These are phyloP conservation scores for Cephaloascus fragrans DNA, from an alignment of 805 yeast genomes.

Conservation along the genomic window DNA sequence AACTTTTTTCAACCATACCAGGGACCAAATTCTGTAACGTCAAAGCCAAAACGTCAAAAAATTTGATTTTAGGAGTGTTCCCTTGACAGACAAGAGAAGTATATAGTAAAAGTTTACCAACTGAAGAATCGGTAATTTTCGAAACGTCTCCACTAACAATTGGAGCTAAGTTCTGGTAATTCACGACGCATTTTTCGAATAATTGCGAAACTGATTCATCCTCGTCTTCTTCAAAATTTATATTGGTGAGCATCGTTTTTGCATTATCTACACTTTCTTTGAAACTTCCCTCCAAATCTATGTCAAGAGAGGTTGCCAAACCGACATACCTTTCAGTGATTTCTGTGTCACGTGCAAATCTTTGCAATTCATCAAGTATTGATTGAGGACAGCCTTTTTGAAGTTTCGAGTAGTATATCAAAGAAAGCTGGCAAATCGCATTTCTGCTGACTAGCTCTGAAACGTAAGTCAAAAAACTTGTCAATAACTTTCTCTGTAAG, in stretches of 20 bases:
- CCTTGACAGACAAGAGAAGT: constrained; percentile 6
- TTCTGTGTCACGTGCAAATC: not conserved
- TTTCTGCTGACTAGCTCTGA: constrained; percentile 22
- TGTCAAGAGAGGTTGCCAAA: constrained; percentile 56
- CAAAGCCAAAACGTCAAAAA: constrained; percentile 15
- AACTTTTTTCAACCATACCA: constrained; percentile 17
- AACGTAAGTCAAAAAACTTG: constrained; percentile 48
- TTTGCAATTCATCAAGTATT: not conserved
- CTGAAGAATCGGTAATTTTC: constrained; percentile 16
- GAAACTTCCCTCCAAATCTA: constrained; percentile 39
- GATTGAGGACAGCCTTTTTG: not conserved
- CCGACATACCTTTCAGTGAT: not conserved
- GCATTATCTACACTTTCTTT: constrained; percentile 24
- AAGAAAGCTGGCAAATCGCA: not conserved
- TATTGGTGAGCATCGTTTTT: constrained; percentile 26
- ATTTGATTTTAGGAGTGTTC: constrained; percentile 5
- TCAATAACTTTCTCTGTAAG: constrained; percentile 56
- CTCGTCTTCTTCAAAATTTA: constrained; percentile 11
- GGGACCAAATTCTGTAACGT: constrained; percentile 23
- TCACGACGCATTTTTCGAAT: constrained; percentile 27
- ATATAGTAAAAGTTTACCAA: constrained; percentile 16
- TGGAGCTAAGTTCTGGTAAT: constrained; percentile 26
- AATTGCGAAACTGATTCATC: constrained; percentile 23
- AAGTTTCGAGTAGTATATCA: not conserved
- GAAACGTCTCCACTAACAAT: constrained; percentile 15